Percentiles rank a stretch among this genome's conserved stretches.
Evolutionary conservation across 768 basidiomycete genomes (phyloP).

Genomic region (Serendipita vermifera): DNA sequence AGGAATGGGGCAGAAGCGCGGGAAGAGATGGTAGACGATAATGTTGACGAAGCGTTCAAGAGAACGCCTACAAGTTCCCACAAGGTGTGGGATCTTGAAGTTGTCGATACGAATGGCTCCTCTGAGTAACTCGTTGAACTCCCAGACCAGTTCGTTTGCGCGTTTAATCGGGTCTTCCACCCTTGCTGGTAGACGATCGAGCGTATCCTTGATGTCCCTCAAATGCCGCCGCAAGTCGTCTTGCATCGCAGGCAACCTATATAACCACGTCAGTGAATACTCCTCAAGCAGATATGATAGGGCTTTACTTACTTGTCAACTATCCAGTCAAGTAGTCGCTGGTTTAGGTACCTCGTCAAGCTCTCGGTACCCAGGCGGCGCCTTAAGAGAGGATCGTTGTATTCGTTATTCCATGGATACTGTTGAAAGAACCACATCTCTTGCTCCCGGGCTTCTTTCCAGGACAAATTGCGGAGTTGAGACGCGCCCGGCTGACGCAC

Average conservation of each 20-base stretch:
- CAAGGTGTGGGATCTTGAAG: constrained; percentile 1
- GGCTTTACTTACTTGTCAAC: neutral
- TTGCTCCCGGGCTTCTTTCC: neutral
- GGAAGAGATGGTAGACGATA: neutral
- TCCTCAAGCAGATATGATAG: no score
- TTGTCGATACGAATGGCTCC: neutral
- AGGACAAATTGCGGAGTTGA: neutral
- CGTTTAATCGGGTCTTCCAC: neutral
- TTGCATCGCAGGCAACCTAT: neutral
- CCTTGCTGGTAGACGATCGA: neutral
- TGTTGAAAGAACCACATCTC: neutral
- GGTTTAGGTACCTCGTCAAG: neutral
- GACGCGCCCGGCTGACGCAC: neutral
- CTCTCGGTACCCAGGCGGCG: neutral
- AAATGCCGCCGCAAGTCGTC: neutral
- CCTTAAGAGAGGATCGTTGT: neutral
- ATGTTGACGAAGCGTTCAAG: neutral
- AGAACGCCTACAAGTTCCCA: neutral
- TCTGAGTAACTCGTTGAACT: neutral
- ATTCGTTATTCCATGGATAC: neutral
- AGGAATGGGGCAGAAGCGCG: neutral
- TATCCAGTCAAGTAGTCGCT: neutral
- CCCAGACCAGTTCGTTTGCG: neutral
- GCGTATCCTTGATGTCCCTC: neutral
- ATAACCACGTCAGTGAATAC: no score